Conservation (phyloP, 2,329 filamentous ascomycete genomes). For the Ascochyta fabae region DNA sequence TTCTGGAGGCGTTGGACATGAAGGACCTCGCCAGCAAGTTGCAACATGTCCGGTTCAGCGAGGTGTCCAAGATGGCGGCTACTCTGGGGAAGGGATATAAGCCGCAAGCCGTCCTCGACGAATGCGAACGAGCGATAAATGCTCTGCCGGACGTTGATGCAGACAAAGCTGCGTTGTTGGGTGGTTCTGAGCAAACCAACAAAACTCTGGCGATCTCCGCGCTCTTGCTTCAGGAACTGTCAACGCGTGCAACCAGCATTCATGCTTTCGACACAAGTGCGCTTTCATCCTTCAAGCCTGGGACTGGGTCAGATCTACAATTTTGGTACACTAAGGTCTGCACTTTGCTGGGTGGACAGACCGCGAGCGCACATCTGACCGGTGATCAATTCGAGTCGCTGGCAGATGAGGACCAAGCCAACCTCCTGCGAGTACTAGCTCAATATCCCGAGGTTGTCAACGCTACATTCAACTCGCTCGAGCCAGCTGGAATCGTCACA, state of each 20-base stretch:
- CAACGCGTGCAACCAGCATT: constrained; percentile 26
- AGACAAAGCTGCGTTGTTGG: constrained; percentile 29
- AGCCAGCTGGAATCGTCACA: constrained; percentile 35
- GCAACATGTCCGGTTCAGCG: constrained; percentile 77
- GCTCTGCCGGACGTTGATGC: constrained; percentile 23
- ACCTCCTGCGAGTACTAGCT: constrained; percentile 36
- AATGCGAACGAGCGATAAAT: constrained; percentile 30
- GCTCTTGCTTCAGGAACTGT: constrained; percentile 39
- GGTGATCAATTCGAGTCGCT: constrained; percentile 32
- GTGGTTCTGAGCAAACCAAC: constrained; percentile 15
- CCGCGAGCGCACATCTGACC: constrained; percentile 19
- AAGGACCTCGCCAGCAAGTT: constrained; percentile 71
- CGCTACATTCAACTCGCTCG: constrained; percentile 33
- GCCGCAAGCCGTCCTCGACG: constrained; percentile 70
- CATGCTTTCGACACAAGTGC: constrained; percentile 35
- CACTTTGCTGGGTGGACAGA: constrained; percentile 21
- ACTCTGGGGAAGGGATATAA: constrained; percentile 68
- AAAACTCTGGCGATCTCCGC: constrained; percentile 29
- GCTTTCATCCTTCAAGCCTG: constrained; percentile 38
- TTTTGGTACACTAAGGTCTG: constrained; percentile 38
- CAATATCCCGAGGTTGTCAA: constrained; percentile 43
- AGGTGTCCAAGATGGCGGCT: constrained; percentile 59
- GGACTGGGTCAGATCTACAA: constrained; percentile 39
- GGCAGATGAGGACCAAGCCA: constrained; percentile 32
- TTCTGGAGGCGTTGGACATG: constrained; percentile 73